Conservation (phyloP, 805 yeast species). For the Metschnikowia similis region DNA sequence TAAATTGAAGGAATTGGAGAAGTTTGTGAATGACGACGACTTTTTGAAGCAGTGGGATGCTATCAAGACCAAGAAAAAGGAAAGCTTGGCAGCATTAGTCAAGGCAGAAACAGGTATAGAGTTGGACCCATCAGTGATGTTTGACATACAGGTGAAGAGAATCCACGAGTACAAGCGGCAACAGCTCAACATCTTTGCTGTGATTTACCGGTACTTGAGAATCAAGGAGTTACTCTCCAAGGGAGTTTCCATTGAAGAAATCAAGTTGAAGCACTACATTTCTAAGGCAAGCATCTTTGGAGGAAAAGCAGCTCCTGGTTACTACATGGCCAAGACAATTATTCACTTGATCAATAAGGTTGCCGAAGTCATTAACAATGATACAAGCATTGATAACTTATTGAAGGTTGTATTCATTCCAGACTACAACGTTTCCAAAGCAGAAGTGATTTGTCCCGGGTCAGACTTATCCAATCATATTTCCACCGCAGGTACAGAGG, state of each 20-base stretch:
- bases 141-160: constrained; percentile 91
- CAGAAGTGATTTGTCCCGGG: constrained; percentile 86
- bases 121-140: constrained; percentile 69
- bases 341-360: constrained; percentile 83
- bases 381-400: constrained; percentile 65
- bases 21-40: constrained; percentile 60
- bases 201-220: constrained; percentile 73
- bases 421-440: constrained; percentile 91
- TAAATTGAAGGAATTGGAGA: constrained; percentile 60
- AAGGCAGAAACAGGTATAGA: constrained; percentile 60
- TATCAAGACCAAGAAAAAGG: constrained; percentile 68
- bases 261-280: constrained; percentile 58
- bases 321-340: constrained; percentile 88
- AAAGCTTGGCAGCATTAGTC: constrained; percentile 60
- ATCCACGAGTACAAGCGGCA: constrained; percentile 96
- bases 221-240: constrained; percentile 64
- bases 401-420: constrained; percentile 86
- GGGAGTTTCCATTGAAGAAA: constrained; percentile 36
- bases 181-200: constrained; percentile 88
- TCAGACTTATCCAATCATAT: constrained; percentile 90
- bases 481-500: constrained; percentile 96
- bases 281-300: constrained; percentile 84
- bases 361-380: constrained; percentile 74
- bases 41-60: constrained; percentile 69
- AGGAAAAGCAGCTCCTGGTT: constrained; percentile 98